Evolutionary conservation across 805 yeast species (phyloP), one percentile per base, ranked within the genome.

Genomic region (Metschnikowia aberdeeniae): DNA sequence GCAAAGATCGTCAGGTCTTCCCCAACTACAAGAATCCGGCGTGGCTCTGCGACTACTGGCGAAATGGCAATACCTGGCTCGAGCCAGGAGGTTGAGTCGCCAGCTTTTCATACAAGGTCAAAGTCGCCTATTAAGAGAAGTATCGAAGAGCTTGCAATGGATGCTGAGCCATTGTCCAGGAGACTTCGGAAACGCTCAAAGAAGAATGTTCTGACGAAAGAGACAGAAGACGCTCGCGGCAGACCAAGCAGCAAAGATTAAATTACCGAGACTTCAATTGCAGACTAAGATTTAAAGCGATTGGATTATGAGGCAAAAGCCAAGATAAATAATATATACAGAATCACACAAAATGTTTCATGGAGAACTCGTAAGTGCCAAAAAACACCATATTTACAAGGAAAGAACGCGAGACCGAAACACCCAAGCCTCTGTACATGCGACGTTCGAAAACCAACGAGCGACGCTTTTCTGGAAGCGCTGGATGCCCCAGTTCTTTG

Each of bases 401-500:
- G 42, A 88, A 78, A 0, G 93, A 82, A 49, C 96, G 73, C 8
- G 82, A 68, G 24, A 85, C 67, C 10, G 90, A 83, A 24, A 88
- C 86, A 1, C 89, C 87, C 36, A 88, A 67, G 0, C 96, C 96
- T 42, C 89, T 71, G 63, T 86, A 88, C 76, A 84, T 73, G 26
- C 77, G 67, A 41, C 77, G 67, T 10, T 53, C 50, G 38, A 72
- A 64, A 44, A 67, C 60, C 45, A 62, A 56, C 49, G 71, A 67
- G 32, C 67, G 47, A 3, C 42, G 19, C 39, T 53, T 58, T 7
- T 50, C 50, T 8, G 74, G 74, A 34, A 68, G 53, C 55, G 76
- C 73, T 32, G 68, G 61, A 38, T 74, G 56, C 31, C 84, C 76
- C 46, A 75, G 69, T 55, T 68, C 67, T 34, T 59, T 68, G 44